These are phyloP conservation scores for Xylaria intraflava DNA, from an alignment of 495 filamentous ascomycete species.

Conservation along the genomic window DNA sequence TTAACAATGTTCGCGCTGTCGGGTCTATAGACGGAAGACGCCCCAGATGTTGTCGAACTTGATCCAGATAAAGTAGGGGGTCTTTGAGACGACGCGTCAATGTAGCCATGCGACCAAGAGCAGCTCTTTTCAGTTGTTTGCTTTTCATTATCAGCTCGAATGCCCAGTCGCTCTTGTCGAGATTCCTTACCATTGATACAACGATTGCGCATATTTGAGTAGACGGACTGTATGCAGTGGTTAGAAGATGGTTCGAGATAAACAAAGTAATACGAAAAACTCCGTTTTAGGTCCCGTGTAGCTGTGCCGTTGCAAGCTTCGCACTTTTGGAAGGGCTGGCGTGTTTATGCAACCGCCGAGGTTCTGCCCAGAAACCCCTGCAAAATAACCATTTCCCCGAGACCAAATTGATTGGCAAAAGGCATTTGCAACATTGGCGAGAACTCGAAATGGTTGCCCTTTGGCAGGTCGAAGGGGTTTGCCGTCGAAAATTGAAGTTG, in stretches of 20 bases:
- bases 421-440: no score
- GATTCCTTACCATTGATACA: conserved; percentile 62
- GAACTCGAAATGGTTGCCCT: no score
- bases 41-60: conserved; percentile 94
- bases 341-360: background rate
- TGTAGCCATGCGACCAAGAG: conserved; percentile 91
- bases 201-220: conserved; percentile 77
- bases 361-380: background rate
- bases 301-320: background rate
- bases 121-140: conserved; percentile 87
- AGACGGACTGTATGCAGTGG: conserved; percentile 2
- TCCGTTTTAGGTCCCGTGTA: background rate
- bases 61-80: conserved; percentile 89
- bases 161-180: background rate
- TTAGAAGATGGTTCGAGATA: background rate
- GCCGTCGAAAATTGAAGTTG: background rate
- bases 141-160: conserved; percentile 21
- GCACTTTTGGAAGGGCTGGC: background rate
- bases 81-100: conserved; percentile 91
- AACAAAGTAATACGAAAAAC: background rate
- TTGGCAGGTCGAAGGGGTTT: background rate
- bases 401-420: no score
- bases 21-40: conserved; percentile 97
- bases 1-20: conserved; percentile 87
- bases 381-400: no score